Percentiles rank a stretch among this genome's conserved stretches.
Conservation (phyloP, 2,329 filamentous ascomycete genomes). For the Fusarium ambrosium region DNA sequence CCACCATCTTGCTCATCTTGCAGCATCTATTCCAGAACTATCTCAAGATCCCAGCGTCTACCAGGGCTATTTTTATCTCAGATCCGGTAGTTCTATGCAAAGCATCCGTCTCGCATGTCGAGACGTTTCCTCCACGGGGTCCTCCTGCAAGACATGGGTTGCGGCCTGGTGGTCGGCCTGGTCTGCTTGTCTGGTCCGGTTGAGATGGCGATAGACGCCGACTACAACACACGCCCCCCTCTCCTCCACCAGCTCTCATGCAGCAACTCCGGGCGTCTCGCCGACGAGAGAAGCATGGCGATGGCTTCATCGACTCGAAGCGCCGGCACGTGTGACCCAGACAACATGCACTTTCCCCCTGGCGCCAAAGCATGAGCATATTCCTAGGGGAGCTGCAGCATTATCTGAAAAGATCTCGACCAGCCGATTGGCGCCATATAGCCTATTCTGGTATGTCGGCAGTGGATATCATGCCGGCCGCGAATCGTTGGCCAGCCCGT, state of each 20-base stretch:
- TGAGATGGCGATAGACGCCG: constrained; percentile 30
- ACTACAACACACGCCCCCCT: constrained; percentile 17
- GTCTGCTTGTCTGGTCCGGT: constrained; percentile 14
- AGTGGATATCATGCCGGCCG: constrained; percentile 18
- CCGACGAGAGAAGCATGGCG: constrained; percentile 2
- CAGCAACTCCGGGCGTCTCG: constrained; percentile 39
- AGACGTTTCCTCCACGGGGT: constrained; percentile 9
- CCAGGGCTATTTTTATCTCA: constrained; percentile 28
- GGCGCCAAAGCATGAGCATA: constrained; percentile 25
- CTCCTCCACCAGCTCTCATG: constrained; percentile 18
- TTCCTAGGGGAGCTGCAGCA: constrained; percentile 29
- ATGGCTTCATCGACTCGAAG: constrained; percentile 25
- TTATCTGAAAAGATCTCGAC: constrained; percentile 32
- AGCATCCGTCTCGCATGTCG: constrained; percentile 22
- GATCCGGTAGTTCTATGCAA: constrained; percentile 30
- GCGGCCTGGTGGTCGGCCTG: neutral
- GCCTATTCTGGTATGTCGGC: constrained; percentile 35
- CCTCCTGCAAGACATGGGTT: constrained; percentile 14
- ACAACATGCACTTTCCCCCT: constrained; percentile 27
- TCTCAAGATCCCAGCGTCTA: constrained; percentile 33
- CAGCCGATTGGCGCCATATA: constrained; percentile 32
- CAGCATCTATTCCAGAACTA: constrained; percentile 30
- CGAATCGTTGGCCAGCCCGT: constrained; percentile 12
- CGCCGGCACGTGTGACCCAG: constrained; percentile 34
- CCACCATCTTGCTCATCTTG: constrained; percentile 27